Evolutionary conservation across 2,329 filamentous ascomycete genomes (phyloP).

Genomic region (Stylonectria norvegica): DNA sequence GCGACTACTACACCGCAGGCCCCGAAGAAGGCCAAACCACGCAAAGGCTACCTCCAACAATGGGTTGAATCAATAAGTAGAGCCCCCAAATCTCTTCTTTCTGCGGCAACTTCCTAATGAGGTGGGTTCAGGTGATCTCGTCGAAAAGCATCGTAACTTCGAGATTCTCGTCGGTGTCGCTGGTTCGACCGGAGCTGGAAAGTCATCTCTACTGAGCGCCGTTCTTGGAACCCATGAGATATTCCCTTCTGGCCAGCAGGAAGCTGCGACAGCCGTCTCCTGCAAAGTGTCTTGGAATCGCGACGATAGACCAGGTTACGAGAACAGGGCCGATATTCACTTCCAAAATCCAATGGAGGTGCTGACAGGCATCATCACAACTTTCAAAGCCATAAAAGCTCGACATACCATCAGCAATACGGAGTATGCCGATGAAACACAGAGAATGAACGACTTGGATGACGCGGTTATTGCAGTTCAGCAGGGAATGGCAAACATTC

Average conservation of each 20-base stretch:
- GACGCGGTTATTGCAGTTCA: slow-evolving; percentile 8
- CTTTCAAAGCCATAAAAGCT: slow-evolving; percentile 15
- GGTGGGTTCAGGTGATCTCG: not conserved
- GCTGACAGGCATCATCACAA: slow-evolving; percentile 7
- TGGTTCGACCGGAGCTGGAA: slow-evolving; percentile 15
- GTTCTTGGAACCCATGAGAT: slow-evolving; percentile 19
- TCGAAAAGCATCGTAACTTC: not conserved
- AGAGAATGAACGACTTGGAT: not conserved
- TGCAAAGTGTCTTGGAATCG: slow-evolving; percentile 28
- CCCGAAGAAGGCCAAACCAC: too few species aligned
- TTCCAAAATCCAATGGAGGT: slow-evolving; percentile 19
- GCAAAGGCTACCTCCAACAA: too few species aligned
- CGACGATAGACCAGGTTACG: slow-evolving; percentile 6
- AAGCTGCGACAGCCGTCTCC: slow-evolving; percentile 27
- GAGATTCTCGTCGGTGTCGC: slow-evolving; percentile 12
- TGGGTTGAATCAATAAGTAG: slow-evolving; percentile 5
- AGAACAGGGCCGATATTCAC: slow-evolving; percentile 20
- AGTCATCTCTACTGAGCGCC: slow-evolving; percentile 9
- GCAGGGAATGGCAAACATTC: slow-evolving; percentile 19
- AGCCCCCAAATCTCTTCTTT: rapidly evolving
- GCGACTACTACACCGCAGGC: too few species aligned
- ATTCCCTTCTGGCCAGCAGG: slow-evolving; percentile 29
- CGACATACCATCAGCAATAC: not conserved
- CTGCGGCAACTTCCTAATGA: not conserved
- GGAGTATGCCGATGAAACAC: slow-evolving; percentile 13